Conservation (phyloP, 768 basidiomycete genomes). For the Pisolithus microcarpus region DNA sequence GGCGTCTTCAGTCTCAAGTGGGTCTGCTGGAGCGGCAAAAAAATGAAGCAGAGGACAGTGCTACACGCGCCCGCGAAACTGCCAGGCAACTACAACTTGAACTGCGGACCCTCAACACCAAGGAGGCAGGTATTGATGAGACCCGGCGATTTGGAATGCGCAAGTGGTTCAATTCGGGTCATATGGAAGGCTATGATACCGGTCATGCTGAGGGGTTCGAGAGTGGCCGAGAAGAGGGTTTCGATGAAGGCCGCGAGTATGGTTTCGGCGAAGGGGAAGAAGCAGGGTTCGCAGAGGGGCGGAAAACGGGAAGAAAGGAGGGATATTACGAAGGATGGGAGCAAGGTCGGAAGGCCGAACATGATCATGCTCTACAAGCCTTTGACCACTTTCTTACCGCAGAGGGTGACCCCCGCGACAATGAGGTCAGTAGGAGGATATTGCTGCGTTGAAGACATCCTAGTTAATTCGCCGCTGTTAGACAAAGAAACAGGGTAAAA, state of each 20-base stretch:
- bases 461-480: conserved; percentile 11
- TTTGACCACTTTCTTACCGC: conserved; percentile 51
- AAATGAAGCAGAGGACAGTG: conserved; percentile 38
- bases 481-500: conserved; percentile 17
- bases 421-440: conserved; percentile 16
- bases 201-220: conserved; percentile 42
- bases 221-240: conserved; percentile 39
- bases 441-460: background rate
- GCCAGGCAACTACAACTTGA: conserved; percentile 37
- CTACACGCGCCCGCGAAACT: conserved; percentile 36
- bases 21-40: conserved; percentile 30
- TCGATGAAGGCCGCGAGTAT: conserved; percentile 33
- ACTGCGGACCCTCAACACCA: conserved; percentile 39
- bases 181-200: conserved; percentile 37
- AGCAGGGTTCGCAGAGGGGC: conserved; percentile 29
- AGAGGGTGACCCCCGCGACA: conserved; percentile 30
- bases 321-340: conserved; percentile 30
- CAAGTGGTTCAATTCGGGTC: conserved; percentile 39
- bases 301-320: conserved; percentile 22
- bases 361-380: conserved; percentile 45
- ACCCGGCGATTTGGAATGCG: conserved; percentile 34
- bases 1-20: conserved; percentile 26
- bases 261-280: conserved; percentile 33
- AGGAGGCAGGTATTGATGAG: conserved; percentile 38
- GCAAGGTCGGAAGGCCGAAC: conserved; percentile 42